phyloP scores from a whole-genome alignment of 495 filamentous ascomycete species.

The Geoglossum glabrum region DNA sequence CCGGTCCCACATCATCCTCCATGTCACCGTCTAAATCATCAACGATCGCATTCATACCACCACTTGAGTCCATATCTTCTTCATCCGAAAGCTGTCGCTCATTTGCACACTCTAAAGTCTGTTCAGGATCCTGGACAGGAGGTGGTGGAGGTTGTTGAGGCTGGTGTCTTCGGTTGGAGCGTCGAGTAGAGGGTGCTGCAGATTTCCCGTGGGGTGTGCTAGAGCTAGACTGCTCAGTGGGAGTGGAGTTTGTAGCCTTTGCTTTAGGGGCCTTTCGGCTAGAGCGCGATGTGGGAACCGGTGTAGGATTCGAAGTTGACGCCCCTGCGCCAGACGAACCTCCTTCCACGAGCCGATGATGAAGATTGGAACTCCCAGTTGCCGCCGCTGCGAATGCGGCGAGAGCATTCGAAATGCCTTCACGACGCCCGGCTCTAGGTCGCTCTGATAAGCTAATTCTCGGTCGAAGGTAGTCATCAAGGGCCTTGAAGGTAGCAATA shows the following conservation, averaged over 20 bases:
- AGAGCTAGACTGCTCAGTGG: conserved; percentile 7
- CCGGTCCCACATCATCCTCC: conserved; percentile 48
- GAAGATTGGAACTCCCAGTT: conserved; percentile 19
- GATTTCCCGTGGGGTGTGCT: conserved; percentile 23
- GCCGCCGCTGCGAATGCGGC: conserved; percentile 66
- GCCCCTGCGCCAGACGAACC: conserved; percentile 3
- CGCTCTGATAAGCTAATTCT: conserved; percentile 71
- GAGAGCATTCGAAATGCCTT: conserved; percentile 44
- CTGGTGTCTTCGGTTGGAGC: conserved; percentile 34
- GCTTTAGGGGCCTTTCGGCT: conserved; percentile 16
- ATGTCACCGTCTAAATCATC: conserved; percentile 82
- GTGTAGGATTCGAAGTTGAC: background rate
- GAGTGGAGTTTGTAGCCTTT: conserved; percentile 9
- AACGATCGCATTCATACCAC: conserved; percentile 65
- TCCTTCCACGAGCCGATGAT: conserved; percentile 16
- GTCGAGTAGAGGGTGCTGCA: conserved; percentile 21
- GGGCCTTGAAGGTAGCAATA: conserved; percentile 90
- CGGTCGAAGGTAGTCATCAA: conserved; percentile 90
- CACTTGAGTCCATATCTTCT: conserved; percentile 46
- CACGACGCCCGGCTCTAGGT: conserved; percentile 47
- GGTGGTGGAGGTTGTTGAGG: conserved; percentile 24
- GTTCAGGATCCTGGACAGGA: conserved; percentile 23
- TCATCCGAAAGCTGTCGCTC: conserved; percentile 69
- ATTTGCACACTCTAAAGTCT: conserved; percentile 70
- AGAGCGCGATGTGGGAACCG: conserved; percentile 6